phyloP scores from a whole-genome alignment of 1,284 basidiomycete species.

The Pyrrhoderma noxium region DNA sequence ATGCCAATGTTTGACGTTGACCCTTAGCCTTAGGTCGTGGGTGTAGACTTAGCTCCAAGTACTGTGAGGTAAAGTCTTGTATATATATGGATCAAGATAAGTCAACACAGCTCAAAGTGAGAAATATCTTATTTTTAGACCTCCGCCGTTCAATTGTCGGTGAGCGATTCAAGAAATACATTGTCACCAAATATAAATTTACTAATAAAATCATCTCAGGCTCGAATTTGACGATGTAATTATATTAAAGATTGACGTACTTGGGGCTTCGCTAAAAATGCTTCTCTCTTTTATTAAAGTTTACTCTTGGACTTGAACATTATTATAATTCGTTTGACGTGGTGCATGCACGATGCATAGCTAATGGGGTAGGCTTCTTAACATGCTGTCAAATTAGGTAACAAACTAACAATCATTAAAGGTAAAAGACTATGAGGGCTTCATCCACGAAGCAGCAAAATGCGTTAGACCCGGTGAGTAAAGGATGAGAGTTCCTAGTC shows the following conservation, averaged over 20 bases:
- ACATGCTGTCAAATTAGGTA: not conserved
- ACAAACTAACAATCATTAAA: not conserved
- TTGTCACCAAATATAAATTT: not conserved
- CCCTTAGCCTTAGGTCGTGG: conserved; percentile 15
- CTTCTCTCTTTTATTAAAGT: conserved; percentile 2
- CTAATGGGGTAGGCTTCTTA: conserved; percentile 15
- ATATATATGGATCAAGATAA: not conserved
- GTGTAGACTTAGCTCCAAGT: conserved; percentile 18
- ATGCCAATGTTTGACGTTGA: not conserved
- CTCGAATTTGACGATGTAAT: conserved; percentile 19
- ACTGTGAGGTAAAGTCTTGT: conserved; percentile 7
- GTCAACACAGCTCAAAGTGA: not conserved
- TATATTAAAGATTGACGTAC: not conserved
- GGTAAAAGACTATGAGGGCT: conserved; percentile 18
- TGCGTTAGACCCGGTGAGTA: conserved; percentile 18
- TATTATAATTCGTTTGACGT: conserved; percentile 19
- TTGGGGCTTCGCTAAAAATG: not conserved
- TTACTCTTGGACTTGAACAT: conserved; percentile 18
- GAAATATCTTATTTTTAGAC: conserved; percentile 2
- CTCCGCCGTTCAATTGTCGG: conserved; percentile 19
- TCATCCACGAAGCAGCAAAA: conserved; percentile 18
- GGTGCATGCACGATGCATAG: conserved; percentile 18
- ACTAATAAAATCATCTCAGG: conserved; percentile 1
- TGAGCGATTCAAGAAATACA: conserved; percentile 1
- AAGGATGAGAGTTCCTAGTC: not conserved